Conservation (phyloP, 2,329 filamentous ascomycete species). For the Neoarthrinium moseri region DNA sequence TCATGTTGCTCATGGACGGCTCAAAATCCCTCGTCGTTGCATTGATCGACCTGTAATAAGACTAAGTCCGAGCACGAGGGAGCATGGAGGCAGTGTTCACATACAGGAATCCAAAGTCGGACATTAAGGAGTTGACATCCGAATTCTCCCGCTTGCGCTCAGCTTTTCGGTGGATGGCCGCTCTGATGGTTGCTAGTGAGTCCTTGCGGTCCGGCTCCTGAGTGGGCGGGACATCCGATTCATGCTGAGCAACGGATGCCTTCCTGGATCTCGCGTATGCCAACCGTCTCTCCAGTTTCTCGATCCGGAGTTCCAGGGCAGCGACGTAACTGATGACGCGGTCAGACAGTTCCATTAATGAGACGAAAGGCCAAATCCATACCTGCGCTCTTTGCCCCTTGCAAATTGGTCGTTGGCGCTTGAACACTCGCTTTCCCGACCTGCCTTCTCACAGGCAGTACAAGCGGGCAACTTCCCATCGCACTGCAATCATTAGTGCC, state of each 20-base stretch:
- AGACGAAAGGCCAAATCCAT: constrained; percentile 15
- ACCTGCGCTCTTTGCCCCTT: constrained; percentile 90
- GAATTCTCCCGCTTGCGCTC: constrained; percentile 70
- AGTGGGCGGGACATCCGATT: constrained; percentile 48
- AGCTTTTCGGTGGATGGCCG: constrained; percentile 63
- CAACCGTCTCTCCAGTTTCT: constrained; percentile 80
- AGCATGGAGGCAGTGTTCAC: no score
- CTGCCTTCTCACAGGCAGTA: constrained; percentile 90
- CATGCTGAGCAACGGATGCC: constrained; percentile 65
- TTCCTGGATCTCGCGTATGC: constrained; percentile 69
- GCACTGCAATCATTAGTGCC: constrained; percentile 55
- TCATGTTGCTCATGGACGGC: constrained; percentile 83
- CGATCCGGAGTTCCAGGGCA: constrained; percentile 86
- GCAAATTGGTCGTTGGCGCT: constrained; percentile 96
- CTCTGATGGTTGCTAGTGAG: constrained; percentile 60
- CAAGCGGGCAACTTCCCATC: constrained; percentile 95
- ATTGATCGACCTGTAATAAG: constrained; percentile 71
- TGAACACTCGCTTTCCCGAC: constrained; percentile 82
- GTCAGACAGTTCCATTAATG: constrained; percentile 37
- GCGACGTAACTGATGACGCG: constrained; percentile 71
- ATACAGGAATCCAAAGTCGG: constrained; percentile 88
- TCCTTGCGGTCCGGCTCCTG: constrained; percentile 57
- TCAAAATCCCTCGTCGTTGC: constrained; percentile 94
- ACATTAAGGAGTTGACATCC: constrained; percentile 88
- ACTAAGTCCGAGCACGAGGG: no score